Percentiles rank a stretch among this genome's conserved stretches.
Conservation (phyloP, 805 yeast genomes). For the Yamadazyma tumulicola region DNA sequence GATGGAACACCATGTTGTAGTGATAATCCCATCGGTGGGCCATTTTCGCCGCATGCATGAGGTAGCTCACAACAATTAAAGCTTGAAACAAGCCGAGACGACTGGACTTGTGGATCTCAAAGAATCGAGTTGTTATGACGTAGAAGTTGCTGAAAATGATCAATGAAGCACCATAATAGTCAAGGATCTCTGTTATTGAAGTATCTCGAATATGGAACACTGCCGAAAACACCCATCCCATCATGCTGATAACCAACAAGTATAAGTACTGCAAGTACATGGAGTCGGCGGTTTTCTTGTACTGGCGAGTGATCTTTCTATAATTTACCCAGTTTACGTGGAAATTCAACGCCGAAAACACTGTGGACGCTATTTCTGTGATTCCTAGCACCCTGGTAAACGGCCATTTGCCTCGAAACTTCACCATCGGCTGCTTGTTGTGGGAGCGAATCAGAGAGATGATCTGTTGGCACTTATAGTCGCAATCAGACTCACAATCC, state of each 20-base stretch:
- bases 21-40: slow-evolving; percentile 35
- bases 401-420: slow-evolving; percentile 45
- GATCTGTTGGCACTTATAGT: slow-evolving; percentile 37
- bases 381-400: slow-evolving; percentile 33
- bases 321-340: slow-evolving; percentile 29
- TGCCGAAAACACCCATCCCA: slow-evolving; percentile 38
- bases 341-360: slow-evolving; percentile 37
- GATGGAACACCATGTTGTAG: slow-evolving; percentile 33
- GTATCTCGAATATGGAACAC: slow-evolving; percentile 38
- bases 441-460: slow-evolving; percentile 22
- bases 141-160: slow-evolving; percentile 35
- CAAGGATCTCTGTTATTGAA: slow-evolving; percentile 36
- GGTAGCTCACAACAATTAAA: slow-evolving; percentile 16
- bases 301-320: slow-evolving; percentile 23
- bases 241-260: slow-evolving; percentile 23
- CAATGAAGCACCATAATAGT: slow-evolving; percentile 40
- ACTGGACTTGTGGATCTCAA: slow-evolving; percentile 19
- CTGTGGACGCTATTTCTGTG: slow-evolving; percentile 32
- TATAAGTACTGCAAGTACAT: slow-evolving; percentile 31
- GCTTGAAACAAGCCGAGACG: slow-evolving; percentile 18
- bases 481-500: slow-evolving; percentile 36
- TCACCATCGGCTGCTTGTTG: slow-evolving; percentile 26
- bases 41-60: slow-evolving; percentile 27
- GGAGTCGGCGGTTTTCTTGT: slow-evolving; percentile 16
- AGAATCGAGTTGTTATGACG: slow-evolving; percentile 29